These are phyloP conservation scores for Erythrophleum fordii DNA, from an alignment of 306 rosid species.

Conservation along the genomic window DNA sequence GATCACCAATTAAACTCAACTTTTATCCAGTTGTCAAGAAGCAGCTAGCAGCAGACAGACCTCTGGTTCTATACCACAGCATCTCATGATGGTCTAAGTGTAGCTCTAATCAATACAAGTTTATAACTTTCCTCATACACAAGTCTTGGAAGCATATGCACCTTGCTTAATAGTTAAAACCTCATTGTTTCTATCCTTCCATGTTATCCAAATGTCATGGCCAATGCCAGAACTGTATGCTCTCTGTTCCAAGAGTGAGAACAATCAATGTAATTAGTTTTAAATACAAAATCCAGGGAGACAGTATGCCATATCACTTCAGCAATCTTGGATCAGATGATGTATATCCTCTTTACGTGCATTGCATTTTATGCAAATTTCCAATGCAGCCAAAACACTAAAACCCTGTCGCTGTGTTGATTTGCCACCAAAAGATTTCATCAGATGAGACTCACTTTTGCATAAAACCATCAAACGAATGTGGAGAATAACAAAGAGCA, in stretches of 20 bases:
- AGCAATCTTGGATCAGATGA: background rate
- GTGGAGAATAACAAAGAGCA: background rate
- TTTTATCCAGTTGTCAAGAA: background rate
- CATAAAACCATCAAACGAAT: slow-evolving; percentile 10
- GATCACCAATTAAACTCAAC: background rate
- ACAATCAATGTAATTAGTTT: background rate
- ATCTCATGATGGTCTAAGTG: background rate
- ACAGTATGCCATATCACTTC: background rate
- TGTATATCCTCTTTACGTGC: background rate
- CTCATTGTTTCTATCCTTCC: background rate
- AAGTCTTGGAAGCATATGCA: slow-evolving; percentile 24
- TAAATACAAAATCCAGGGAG: no score
- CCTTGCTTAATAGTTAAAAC: background rate
- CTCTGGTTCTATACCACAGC: background rate
- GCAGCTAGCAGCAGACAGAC: background rate
- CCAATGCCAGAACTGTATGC: background rate
- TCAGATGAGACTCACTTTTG: background rate
- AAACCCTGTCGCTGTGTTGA: background rate
- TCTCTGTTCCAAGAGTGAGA: background rate
- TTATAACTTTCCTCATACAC: background rate
- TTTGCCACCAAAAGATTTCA: slow-evolving; percentile 8
- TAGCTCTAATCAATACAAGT: background rate
- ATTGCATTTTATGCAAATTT: background rate
- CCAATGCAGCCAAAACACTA: background rate
- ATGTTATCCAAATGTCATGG: background rate